Percentiles rank a stretch among this genome's conserved stretches.
These are phyloP conservation scores for Hevea brasiliensis DNA, from an alignment of 345 rosid species.

Conservation along the genomic window DNA sequence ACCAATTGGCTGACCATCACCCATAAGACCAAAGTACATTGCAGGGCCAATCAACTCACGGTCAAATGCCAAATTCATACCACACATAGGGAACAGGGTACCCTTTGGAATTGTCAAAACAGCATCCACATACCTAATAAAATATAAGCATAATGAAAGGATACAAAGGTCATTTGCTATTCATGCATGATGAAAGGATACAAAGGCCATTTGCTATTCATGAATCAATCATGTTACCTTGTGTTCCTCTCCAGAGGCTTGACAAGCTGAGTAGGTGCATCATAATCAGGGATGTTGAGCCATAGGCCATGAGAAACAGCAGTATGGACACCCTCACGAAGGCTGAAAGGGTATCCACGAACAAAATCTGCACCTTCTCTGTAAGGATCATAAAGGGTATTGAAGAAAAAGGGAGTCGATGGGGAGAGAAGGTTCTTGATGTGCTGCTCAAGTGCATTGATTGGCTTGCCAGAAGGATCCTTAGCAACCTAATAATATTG, in stretches of 20 bases:
- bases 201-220: background rate
- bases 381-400: slow-evolving; percentile 89
- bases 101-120: slow-evolving; percentile 94
- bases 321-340: slow-evolving; percentile 89
- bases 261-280: slow-evolving; percentile 98
- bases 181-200: background rate
- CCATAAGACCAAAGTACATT: slow-evolving; percentile 98
- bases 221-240: slow-evolving; percentile 41
- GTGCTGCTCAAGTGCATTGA: slow-evolving; percentile 93
- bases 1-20: slow-evolving; percentile 95
- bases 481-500: slow-evolving; percentile 64
- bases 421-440: slow-evolving; percentile 84
- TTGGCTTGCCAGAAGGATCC: slow-evolving; percentile 76
- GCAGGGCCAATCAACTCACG: slow-evolving; percentile 97
- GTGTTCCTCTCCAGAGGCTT: slow-evolving; percentile 92
- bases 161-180: background rate
- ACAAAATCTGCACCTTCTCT: slow-evolving; percentile 92
- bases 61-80: slow-evolving; percentile 90
- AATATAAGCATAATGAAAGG: background rate
- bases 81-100: slow-evolving; percentile 96
- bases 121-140: slow-evolving; percentile 75
- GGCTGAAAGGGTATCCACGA: slow-evolving; percentile 96
- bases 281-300: slow-evolving; percentile 98
- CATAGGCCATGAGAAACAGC: slow-evolving; percentile 98
- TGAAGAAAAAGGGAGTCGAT: slow-evolving; percentile 94